phyloP scores from a whole-genome alignment of 2,329 filamentous ascomycete species.

The Stemphylium beticola region DNA sequence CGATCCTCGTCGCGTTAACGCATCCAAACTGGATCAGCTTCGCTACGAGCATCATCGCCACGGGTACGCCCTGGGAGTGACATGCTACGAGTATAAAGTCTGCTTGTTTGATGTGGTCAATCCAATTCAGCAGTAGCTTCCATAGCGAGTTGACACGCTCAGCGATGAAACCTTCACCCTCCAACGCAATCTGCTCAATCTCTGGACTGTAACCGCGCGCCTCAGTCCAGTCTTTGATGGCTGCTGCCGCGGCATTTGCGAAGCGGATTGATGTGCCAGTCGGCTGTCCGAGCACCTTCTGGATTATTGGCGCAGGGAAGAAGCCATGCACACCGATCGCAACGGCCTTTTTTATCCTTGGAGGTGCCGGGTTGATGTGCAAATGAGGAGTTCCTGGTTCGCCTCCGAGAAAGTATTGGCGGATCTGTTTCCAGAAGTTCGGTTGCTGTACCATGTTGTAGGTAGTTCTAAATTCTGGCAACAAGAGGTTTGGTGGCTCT shows the following conservation, averaged over 20 bases:
- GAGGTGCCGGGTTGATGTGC: conserved; percentile 70
- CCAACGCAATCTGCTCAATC: conserved; percentile 91
- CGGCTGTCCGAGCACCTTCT: conserved; percentile 91
- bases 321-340: conserved; percentile 95
- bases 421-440: conserved; percentile 54
- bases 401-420: conserved; percentile 50
- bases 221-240: conserved; percentile 83
- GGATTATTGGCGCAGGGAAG: conserved; percentile 84
- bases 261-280: conserved; percentile 96
- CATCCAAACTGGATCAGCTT: conserved; percentile 92
- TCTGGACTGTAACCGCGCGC: conserved; percentile 72
- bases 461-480: conserved; percentile 73
- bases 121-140: conserved; percentile 94
- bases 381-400: conserved; percentile 70
- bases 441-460: conserved; percentile 60
- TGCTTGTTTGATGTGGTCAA: conserved; percentile 83
- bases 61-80: conserved; percentile 94
- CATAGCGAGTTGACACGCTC: conserved; percentile 91
- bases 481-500: conserved; percentile 65
- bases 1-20: conserved; percentile 73
- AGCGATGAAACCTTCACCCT: conserved; percentile 90
- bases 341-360: conserved; percentile 80
- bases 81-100: conserved; percentile 93
- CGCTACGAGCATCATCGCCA: conserved; percentile 88
- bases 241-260: conserved; percentile 81